A percentile compares a stretch with the other conserved stretches of the same genome.
Conservation (phyloP, 2,329 filamentous ascomycete genomes). For the Lecanoromycetidae sp. region DNA sequence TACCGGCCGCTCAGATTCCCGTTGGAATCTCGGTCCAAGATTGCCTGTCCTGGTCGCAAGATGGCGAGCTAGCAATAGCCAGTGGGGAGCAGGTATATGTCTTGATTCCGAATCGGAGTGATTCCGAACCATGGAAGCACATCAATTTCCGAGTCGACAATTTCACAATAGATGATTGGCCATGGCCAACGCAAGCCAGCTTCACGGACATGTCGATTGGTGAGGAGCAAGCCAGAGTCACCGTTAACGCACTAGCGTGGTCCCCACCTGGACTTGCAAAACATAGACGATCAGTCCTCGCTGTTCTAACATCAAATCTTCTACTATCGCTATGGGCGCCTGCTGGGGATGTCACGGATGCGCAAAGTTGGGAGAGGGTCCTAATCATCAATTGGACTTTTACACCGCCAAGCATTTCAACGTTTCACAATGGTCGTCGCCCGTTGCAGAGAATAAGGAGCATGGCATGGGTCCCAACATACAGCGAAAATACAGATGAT, state of each 20-base stretch:
- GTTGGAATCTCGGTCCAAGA: conserved; percentile 19
- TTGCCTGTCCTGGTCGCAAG: conserved; percentile 47
- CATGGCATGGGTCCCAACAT: conserved; percentile 14
- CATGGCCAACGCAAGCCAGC: conserved; percentile 34
- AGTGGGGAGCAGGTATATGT: conserved; percentile 34
- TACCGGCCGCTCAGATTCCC: conserved; percentile 1
- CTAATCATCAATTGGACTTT: conserved; percentile 39
- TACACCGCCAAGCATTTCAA: neutral
- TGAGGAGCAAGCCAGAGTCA: conserved; percentile 45
- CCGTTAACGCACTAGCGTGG: conserved; percentile 41
- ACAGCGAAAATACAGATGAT: neutral
- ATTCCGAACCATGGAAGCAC: conserved; percentile 26
- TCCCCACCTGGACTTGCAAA: conserved; percentile 44
- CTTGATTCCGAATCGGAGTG: conserved; percentile 18
- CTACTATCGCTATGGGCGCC: conserved; percentile 45
- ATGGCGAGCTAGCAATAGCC: conserved; percentile 46
- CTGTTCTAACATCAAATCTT: conserved; percentile 45
- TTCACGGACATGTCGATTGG: conserved; percentile 42
- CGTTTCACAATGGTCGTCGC: neutral
- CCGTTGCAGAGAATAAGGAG: conserved; percentile 6
- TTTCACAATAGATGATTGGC: conserved; percentile 42
- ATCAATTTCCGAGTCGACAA: conserved; percentile 37
- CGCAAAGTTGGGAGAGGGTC: conserved; percentile 40
- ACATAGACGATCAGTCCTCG: conserved; percentile 42
- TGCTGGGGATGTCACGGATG: conserved; percentile 30